These are phyloP conservation scores for Senecio squalidus DNA, from an alignment of 140 eudicot species.

Conservation along the genomic window DNA sequence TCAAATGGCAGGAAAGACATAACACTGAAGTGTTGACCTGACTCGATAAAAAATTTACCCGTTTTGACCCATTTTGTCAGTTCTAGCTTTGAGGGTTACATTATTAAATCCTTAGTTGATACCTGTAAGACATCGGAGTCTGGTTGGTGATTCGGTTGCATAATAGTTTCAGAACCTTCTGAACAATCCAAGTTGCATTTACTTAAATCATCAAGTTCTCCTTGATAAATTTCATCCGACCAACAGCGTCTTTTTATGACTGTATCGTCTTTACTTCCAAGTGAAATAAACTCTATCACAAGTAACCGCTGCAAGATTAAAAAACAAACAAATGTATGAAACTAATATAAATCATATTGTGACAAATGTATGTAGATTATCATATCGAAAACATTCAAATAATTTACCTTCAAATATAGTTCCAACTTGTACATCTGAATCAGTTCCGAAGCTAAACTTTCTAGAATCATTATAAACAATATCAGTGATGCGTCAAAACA, in stretches of 20 bases:
- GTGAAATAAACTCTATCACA: constrained; percentile 63
- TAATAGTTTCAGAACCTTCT: constrained; percentile 32
- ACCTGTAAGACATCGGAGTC: constrained; percentile 70
- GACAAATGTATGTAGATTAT: constrained; percentile 3
- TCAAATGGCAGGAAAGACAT: neutral
- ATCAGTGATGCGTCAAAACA: neutral
- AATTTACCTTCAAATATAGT: constrained; percentile 59
- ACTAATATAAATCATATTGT: constrained; percentile 1
- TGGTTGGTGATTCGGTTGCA: constrained; percentile 28
- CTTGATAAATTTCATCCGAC: constrained; percentile 66
- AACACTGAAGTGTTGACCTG: neutral
- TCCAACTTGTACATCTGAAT: constrained; percentile 65
- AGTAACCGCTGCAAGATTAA: constrained; percentile 67
- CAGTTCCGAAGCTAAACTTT: constrained; percentile 60
- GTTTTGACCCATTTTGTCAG: constrained; percentile 2
- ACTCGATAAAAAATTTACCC: neutral
- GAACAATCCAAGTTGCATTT: constrained; percentile 39
- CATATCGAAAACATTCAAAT: neutral
- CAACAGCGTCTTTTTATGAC: constrained; percentile 30
- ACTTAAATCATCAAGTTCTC: constrained; percentile 64
- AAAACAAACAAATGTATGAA: constrained; percentile 8
- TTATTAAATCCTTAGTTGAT: neutral
- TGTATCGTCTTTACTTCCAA: constrained; percentile 29
- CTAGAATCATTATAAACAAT: constrained; percentile 34
- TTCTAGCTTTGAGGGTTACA: neutral